phyloP scores from a whole-genome alignment of 495 filamentous ascomycete species.

The Penicillium canariense region DNA sequence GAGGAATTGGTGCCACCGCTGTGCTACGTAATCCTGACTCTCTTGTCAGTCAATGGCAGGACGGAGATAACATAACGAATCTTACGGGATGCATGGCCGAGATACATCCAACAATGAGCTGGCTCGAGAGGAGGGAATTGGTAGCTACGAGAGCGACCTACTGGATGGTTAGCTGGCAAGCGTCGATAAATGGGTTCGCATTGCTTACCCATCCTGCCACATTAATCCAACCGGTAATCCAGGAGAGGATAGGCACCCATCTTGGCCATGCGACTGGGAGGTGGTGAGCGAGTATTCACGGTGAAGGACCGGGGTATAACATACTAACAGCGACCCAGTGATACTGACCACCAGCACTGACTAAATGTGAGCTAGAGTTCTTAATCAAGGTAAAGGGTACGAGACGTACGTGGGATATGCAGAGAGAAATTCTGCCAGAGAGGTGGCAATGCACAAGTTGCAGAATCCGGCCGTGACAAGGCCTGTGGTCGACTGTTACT shows the following conservation, averaged over 20 bases:
- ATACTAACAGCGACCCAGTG: conserved; percentile 65
- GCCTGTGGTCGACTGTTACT: conserved; percentile 32
- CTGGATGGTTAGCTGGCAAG: neutral
- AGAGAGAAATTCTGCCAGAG: conserved; percentile 66
- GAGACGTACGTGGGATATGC: conserved; percentile 59
- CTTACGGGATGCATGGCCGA: conserved; percentile 48
- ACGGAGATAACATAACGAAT: too few species aligned
- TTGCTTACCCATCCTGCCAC: conserved; percentile 62
- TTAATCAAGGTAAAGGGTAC: too few species aligned
- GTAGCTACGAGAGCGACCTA: conserved; percentile 56
- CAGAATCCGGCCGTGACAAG: conserved; percentile 66
- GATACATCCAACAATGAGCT: conserved; percentile 57
- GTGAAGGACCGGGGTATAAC: neutral
- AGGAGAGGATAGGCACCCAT: conserved; percentile 60
- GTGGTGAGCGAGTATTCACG: neutral
- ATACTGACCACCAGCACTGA: conserved; percentile 59
- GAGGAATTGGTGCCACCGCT: conserved; percentile 68
- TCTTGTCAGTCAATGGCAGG: conserved; percentile 3
- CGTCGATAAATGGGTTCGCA: neutral
- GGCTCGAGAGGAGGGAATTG: conserved; percentile 48
- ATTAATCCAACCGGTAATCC: conserved; percentile 74
- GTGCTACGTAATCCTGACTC: conserved; percentile 41
- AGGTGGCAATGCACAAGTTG: conserved; percentile 65
- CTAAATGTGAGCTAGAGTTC: neutral
- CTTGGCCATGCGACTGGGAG: conserved; percentile 47